Conservation (phyloP, 331 rosid genomes). For the Acacia concinna region DNA sequence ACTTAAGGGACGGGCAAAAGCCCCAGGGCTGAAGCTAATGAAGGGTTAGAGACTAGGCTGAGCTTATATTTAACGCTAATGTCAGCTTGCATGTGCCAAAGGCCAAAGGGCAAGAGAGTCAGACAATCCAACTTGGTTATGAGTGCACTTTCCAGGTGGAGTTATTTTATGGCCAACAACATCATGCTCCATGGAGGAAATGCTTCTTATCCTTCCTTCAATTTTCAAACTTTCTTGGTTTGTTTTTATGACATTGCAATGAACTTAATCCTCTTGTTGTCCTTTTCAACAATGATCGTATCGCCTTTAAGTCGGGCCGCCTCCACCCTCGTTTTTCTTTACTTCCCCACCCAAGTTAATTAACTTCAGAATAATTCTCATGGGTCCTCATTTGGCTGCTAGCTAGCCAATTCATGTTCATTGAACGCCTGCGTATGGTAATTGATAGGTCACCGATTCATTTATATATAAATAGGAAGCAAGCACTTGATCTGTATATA, state of each 20-base stretch:
- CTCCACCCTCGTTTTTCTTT: slow-evolving; percentile 28
- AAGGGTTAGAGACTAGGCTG: slow-evolving; percentile 20
- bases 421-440: slow-evolving; percentile 9
- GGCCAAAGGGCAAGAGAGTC: background rate
- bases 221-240: slow-evolving; percentile 25
- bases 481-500: too few relatives aligned
- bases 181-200: slow-evolving; percentile 64
- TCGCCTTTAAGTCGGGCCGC: slow-evolving; percentile 43
- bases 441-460: slow-evolving; percentile 29
- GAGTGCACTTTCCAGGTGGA: slow-evolving; percentile 56
- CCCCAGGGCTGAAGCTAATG: background rate
- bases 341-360: slow-evolving; percentile 10
- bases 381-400: background rate
- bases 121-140: slow-evolving; percentile 38
- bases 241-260: background rate
- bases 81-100: background rate
- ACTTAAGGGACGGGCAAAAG: slow-evolving; percentile 25
- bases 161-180: slow-evolving; percentile 78
- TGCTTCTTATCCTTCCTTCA: slow-evolving; percentile 57
- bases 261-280: slow-evolving; percentile 31
- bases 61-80: slow-evolving; percentile 26
- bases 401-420: slow-evolving; percentile 33
- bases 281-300: slow-evolving; percentile 53
- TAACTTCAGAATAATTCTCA: background rate
- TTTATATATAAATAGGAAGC: background rate